Evolutionary conservation across 2,329 filamentous ascomycete genomes (phyloP), one percentile per base, ranked within the genome.

Genomic region (Fusarium napiforme): DNA sequence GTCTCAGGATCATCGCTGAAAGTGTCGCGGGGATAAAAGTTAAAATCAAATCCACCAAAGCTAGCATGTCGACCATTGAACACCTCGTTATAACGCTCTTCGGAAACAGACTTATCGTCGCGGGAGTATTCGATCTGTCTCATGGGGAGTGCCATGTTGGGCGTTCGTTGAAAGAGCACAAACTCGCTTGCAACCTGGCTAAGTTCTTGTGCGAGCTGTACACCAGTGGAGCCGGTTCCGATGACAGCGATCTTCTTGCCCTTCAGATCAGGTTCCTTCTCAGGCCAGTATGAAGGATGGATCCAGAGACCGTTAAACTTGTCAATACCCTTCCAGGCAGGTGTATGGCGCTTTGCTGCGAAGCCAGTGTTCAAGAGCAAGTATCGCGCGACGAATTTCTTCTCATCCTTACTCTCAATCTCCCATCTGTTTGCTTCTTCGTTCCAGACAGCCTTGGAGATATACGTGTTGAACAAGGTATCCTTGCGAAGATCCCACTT

Each of bases 401-500:
- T 49, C 0, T 32, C 32, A 2, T 58, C 30, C 4, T 28, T 53
- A 12, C 36, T 40, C 9, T 23, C 26, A 0, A 60, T 34, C 2
- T 62, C 19, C 50, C 66, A 39, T 40, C 36, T 58, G 6, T 6
- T 36, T 1, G 7, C 1, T 4, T 49, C 12, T 11, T 58, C 40
- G 1, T n/a, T 18, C 55, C 55, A 58, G 1, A 50, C 46, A 5
- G 69, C 60, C 1, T 60, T 69, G 1, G 78, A 76, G 61, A 86
- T 78, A 77, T 87, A 89, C 11, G 80, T 78, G 19, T 49, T 36
- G 40, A 58, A 58, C 2, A 49, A 12, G 19, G 81, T 83, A 47
- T 74, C 67, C 37, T 59, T 65, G 15, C 46, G 64, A 0, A 74
- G 43, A 21, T 67, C 23, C 53, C 67, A 43, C 6, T 50, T 61